Evolutionary conservation across 768 basidiomycete genomes (phyloP).

Genomic region (Naganishia onofrii): DNA sequence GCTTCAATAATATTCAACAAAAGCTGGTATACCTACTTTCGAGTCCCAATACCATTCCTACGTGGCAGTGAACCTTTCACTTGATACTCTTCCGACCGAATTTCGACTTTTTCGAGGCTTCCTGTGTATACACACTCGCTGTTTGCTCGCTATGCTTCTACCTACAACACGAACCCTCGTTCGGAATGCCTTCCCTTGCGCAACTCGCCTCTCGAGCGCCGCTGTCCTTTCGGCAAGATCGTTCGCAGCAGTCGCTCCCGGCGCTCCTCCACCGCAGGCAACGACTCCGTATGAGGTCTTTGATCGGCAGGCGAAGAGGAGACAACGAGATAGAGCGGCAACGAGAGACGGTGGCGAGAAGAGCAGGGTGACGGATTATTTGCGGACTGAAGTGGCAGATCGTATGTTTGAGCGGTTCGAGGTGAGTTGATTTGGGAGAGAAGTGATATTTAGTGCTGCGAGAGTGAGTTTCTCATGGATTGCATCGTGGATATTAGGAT

Average conservation of each 20-base stretch:
- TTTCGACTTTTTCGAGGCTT: too few relatives aligned
- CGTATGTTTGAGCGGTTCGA: constrained; percentile 83
- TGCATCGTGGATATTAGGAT: constrained; percentile 62
- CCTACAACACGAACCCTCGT: neutral
- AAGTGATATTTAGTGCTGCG: neutral
- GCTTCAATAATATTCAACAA: too few relatives aligned
- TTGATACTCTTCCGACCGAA: too few relatives aligned
- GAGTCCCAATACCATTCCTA: too few relatives aligned
- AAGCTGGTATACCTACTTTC: too few relatives aligned
- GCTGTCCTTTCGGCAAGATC: neutral
- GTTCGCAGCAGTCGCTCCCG: neutral
- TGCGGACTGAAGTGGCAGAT: constrained; percentile 85
- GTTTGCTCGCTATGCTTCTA: neutral
- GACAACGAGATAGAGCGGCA: constrained; percentile 75
- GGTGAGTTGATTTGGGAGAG: constrained; percentile 54
- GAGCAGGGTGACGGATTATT: constrained; percentile 71
- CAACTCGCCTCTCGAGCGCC: neutral
- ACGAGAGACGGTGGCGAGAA: constrained; percentile 34
- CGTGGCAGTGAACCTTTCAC: too few relatives aligned
- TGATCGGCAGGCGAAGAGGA: constrained; percentile 71
- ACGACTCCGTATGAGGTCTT: constrained; percentile 77
- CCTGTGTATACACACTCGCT: neutral
- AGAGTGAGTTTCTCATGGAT: neutral
- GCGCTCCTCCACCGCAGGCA: constrained; percentile 30
- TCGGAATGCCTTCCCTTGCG: neutral